Conservation (phyloP, 257 asterid genomes). For the Solanum ahanhuiri region DNA sequence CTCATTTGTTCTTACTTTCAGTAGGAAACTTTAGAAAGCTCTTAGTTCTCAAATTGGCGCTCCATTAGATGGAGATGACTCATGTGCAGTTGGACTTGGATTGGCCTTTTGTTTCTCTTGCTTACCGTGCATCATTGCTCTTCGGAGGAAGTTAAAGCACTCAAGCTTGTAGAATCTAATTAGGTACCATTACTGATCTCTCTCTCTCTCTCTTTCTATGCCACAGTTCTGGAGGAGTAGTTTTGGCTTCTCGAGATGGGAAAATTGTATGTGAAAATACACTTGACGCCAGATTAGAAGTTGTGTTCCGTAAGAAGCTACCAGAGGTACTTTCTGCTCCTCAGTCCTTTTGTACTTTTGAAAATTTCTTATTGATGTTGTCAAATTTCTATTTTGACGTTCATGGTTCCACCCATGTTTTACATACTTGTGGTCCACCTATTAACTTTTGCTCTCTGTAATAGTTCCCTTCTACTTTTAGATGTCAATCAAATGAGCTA, state of each 20-base stretch:
- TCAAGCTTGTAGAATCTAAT: neutral
- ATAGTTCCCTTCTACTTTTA: neutral
- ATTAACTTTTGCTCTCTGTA: neutral
- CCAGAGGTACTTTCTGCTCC: slow-evolving; percentile 44
- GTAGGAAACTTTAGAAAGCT: neutral
- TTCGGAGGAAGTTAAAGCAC: neutral
- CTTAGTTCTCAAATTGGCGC: neutral
- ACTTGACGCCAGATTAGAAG: slow-evolving; percentile 73
- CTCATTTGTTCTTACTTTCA: neutral
- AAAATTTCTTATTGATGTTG: neutral
- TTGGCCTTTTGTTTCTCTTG: neutral
- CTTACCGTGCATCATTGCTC: neutral
- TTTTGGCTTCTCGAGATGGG: slow-evolving; percentile 73
- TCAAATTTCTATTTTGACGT: neutral
- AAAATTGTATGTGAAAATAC: slow-evolving; percentile 71
- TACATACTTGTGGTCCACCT: neutral
- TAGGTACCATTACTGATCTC: neutral
- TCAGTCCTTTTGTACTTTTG: neutral
- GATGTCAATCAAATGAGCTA: neutral
- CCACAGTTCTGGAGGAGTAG: slow-evolving; percentile 71
- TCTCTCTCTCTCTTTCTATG: neutral
- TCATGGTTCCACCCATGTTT: neutral
- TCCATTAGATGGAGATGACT: neutral
- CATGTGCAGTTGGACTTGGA: neutral
- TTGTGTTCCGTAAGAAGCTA: slow-evolving; percentile 55